Evolutionary conservation across 805 yeast genomes (phyloP).

Genomic region (Blastobotrys parvus): DNA sequence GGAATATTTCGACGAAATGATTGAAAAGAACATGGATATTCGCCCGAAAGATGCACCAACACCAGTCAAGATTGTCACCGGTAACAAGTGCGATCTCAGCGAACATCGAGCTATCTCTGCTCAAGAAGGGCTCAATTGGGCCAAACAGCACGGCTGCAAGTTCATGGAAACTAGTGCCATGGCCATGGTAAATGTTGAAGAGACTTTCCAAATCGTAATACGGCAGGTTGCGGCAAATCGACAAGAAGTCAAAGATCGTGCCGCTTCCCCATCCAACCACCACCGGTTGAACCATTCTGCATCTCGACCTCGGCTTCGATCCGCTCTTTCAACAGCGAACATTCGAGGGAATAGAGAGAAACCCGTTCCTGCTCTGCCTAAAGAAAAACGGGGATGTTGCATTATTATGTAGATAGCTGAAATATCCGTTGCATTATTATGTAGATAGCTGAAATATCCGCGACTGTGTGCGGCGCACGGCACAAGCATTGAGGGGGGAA

Average conservation of each 20-base stretch:
- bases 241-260: background rate
- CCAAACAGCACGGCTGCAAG: constrained; percentile 53
- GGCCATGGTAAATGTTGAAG: constrained; percentile 75
- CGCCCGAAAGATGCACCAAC: constrained; percentile 28
- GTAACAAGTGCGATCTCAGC: constrained; percentile 58
- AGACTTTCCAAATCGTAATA: constrained; percentile 59
- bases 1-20: constrained; percentile 27
- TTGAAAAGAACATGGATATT: constrained; percentile 61
- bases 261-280: background rate
- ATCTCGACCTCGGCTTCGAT: constrained; percentile 9
- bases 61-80: constrained; percentile 65
- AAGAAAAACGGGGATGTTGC: background rate
- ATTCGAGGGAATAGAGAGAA: constrained; percentile 5
- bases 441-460: too few relatives aligned
- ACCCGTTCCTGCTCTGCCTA: background rate
- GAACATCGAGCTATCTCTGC: constrained; percentile 48
- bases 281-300: constrained; percentile 3
- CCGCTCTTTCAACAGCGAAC: constrained; percentile 14
- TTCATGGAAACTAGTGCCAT: constrained; percentile 88
- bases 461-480: too few relatives aligned
- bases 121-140: constrained; percentile 47
- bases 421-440: background rate
- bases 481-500: too few relatives aligned
- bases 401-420: background rate
- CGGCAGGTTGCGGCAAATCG: constrained; percentile 36